Percentiles rank a stretch among this genome's conserved stretches.
Evolutionary conservation across 2,329 filamentous ascomycete species (phyloP).

Genomic region (Neodidymelliopsis sp.): DNA sequence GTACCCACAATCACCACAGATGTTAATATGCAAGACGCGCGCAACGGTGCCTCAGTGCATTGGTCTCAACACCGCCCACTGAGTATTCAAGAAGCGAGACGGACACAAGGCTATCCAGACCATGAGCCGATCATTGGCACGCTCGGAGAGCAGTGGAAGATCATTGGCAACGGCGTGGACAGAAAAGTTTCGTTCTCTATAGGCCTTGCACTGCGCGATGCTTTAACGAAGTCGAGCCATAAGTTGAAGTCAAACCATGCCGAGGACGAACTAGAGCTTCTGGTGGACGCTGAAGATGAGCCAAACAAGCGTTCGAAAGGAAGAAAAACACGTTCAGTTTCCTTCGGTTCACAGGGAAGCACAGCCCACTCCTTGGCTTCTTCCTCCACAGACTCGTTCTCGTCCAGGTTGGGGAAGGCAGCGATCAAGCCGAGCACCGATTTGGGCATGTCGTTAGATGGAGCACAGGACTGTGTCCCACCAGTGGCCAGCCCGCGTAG

Average conservation of each 20-base stretch:
- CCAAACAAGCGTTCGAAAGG: not conserved
- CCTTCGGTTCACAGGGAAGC: not conserved
- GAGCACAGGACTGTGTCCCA: not conserved
- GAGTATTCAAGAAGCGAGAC: constrained; percentile 70
- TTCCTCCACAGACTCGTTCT: not conserved
- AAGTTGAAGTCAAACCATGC: not conserved
- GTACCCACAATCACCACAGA: constrained; percentile 70
- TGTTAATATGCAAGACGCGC: constrained; percentile 60
- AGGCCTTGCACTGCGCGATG: constrained; percentile 56
- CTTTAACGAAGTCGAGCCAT: not conserved
- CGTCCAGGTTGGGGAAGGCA: not conserved
- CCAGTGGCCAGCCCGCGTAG: too few species aligned
- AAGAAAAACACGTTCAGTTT: too few species aligned
- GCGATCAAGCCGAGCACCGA: too few species aligned
- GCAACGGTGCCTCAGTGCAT: constrained; percentile 66
- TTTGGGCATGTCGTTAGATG: not conserved
- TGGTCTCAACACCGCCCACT: constrained; percentile 70
- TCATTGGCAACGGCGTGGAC: constrained; percentile 80
- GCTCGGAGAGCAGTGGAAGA: constrained; percentile 64
- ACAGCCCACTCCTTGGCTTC: not conserved
- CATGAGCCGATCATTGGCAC: constrained; percentile 72
- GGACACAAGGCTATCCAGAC: constrained; percentile 75
- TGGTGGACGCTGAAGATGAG: constrained; percentile 2
- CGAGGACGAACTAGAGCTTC: not conserved
- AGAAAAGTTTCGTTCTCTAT: constrained; percentile 71